phyloP scores from a whole-genome alignment of 140 eudicot species.

The Senecio squalidus region DNA sequence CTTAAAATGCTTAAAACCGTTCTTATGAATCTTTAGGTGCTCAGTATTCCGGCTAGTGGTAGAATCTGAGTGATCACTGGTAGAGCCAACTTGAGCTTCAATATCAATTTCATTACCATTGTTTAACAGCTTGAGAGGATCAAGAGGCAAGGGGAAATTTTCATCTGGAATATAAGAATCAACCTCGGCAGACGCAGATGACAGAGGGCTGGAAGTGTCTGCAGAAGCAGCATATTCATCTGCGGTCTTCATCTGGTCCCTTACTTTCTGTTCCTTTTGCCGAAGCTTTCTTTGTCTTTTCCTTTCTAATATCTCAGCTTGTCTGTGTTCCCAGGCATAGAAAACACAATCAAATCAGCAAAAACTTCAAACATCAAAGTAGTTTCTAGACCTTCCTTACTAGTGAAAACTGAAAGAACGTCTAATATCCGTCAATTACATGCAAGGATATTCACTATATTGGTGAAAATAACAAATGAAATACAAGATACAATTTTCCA shows the following conservation, averaged over 20 bases:
- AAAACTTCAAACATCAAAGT: not conserved
- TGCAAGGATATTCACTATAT: not conserved
- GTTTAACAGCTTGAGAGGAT: constrained; percentile 6
- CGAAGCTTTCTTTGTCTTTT: constrained; percentile 49
- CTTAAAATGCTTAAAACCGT: constrained; percentile 22
- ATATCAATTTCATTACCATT: constrained; percentile 8
- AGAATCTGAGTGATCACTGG: not conserved
- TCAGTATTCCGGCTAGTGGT: constrained; percentile 12
- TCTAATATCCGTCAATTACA: not conserved
- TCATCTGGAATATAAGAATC: constrained; percentile 14
- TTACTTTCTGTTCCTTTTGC: constrained; percentile 57
- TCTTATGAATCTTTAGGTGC: constrained; percentile 17
- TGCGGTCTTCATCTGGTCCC: constrained; percentile 24
- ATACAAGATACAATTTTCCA: not conserved
- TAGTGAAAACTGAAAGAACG: not conserved
- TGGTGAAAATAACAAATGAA: not conserved
- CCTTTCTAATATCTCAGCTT: constrained; percentile 50
- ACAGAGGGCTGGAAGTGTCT: constrained; percentile 27
- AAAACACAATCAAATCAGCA: not conserved
- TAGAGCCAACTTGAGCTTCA: not conserved
- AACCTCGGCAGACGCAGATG: constrained; percentile 27
- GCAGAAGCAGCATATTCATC: constrained; percentile 17
- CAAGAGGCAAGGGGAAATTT: not conserved
- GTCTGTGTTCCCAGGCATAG: constrained; percentile 26
- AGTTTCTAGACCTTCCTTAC: not conserved